phyloP scores from a whole-genome alignment of 306 rosid genomes.

The Cucurbita maxima region DNA sequence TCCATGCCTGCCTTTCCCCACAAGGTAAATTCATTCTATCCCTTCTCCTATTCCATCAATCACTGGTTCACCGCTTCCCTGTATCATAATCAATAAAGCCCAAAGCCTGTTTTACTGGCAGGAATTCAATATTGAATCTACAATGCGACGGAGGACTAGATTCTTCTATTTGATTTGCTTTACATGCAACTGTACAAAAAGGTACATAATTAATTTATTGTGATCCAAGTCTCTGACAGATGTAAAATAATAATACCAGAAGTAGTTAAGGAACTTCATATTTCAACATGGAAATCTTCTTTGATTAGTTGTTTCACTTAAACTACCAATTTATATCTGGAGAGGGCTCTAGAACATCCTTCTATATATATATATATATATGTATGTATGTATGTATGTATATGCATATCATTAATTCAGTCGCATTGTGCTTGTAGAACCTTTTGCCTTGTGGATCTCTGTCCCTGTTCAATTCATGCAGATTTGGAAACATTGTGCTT shows the following conservation, averaged over 20 bases:
- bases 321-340: background rate
- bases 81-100: background rate
- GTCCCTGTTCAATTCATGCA: background rate
- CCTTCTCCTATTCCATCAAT: background rate
- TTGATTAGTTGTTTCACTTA: slow-evolving; percentile 14
- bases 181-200: slow-evolving; percentile 53
- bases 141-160: slow-evolving; percentile 39
- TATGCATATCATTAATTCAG: background rate
- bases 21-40: slow-evolving; percentile 26
- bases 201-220: slow-evolving; percentile 41
- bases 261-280: slow-evolving; percentile 15
- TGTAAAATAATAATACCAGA: slow-evolving; percentile 51
- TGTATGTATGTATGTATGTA: too few relatives aligned
- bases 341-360: too few relatives aligned
- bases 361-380: too few relatives aligned
- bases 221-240: slow-evolving; percentile 26
- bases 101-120: slow-evolving; percentile 11
- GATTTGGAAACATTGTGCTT: background rate
- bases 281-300: slow-evolving; percentile 22
- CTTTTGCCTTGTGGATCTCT: background rate
- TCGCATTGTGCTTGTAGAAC: background rate
- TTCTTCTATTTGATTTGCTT: slow-evolving; percentile 76
- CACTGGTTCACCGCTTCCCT: background rate
- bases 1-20: background rate
- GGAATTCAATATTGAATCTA: slow-evolving; percentile 29